Base-by-base conservation (phyloP, 345 rosid species). In the Hevea brasiliensis region DNA sequence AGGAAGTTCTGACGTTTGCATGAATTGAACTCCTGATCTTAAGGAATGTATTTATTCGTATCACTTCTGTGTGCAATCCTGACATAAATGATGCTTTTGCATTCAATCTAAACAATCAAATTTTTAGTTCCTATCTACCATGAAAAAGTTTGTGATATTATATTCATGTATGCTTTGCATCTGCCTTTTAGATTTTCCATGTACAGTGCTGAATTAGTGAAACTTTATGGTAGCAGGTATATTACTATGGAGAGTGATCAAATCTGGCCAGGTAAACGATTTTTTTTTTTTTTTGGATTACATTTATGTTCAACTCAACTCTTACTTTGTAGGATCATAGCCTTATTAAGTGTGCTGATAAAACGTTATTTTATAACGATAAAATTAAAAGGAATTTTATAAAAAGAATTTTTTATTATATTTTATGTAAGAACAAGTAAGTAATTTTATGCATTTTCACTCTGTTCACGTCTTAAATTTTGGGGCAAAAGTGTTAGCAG, bases 201-300 rank as follows among this genome's bases (percentile, higher is more conserved):
- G 44, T 13, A 15, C 37, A 0, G 64, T 48, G 40, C 35, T 72
- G 17, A 72, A 47, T 58, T 6, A 10, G 20, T 32, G 18, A 41
- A 50, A 44, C 27, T 12, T 73, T 61, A 29, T 72, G 11, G 18
- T 11, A 15, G 64, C 79, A 84, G 87, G 84, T 76, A 53, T 84
- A 73, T 61, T 84, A 76, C 69, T 57, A 72, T 55, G 81, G 75
- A 72, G 56, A 71, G 67, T 76, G 79, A 81, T 62, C 57, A 64
- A 63, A 10, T 65, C 47, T 67, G 54, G 7, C 3, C 55, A 24
- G 74, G 62, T 20, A 60, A 67, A 14, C 40, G n/a, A 10, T 17
- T 8, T 51, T 51, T 15, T 67, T 29, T 2, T 11, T 51, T 11
- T 13, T 42, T 24, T 27, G 4, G 42, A 27, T 8, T 66, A 8